Conservation (phyloP, 192 early-diverging fungal species). For the Geranomyces michiganensis region DNA sequence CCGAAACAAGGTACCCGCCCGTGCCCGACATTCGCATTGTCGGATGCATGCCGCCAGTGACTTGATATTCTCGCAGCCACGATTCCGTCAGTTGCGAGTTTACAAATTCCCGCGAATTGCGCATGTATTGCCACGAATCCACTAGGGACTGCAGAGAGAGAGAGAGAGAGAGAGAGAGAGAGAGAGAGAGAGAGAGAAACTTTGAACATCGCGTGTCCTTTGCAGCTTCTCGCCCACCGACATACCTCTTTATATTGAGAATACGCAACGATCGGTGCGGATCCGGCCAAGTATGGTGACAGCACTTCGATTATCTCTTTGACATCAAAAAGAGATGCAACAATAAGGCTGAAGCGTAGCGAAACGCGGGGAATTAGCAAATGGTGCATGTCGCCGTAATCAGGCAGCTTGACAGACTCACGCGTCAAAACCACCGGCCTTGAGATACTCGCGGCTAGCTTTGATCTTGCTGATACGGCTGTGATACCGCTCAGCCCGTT, state of each 20-base stretch:
- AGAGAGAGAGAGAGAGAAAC: neutral
- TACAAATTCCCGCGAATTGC: constrained; percentile 67
- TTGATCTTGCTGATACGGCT: neutral
- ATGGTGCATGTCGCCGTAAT: constrained; percentile 22
- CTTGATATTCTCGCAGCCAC: constrained; percentile 81
- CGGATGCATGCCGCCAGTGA: constrained; percentile 53
- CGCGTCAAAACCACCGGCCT: constrained; percentile 35
- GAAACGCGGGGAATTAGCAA: constrained; percentile 8
- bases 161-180: neutral
- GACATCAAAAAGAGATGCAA: constrained; percentile 78
- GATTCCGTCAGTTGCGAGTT: constrained; percentile 89
- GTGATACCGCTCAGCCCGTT: constrained; percentile 10
- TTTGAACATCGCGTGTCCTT: neutral
- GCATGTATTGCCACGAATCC: constrained; percentile 52
- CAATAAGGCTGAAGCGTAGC: constrained; percentile 57
- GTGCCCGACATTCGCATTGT: constrained; percentile 49
- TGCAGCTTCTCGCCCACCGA: no score
- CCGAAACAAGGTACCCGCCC: constrained; percentile 51
- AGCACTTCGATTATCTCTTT: constrained; percentile 74
- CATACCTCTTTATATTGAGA: constrained; percentile 50
- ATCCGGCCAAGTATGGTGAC: constrained; percentile 75
- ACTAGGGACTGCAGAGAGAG: constrained; percentile 30
- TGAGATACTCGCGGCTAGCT: constrained; percentile 6
- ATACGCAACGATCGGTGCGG: constrained; percentile 85
- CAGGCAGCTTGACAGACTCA: constrained; percentile 1